Evolutionary conservation across 73 alveolate genomes (phyloP), one percentile per base, ranked within the genome.

Genomic region (Diophrys appendiculata): DNA sequence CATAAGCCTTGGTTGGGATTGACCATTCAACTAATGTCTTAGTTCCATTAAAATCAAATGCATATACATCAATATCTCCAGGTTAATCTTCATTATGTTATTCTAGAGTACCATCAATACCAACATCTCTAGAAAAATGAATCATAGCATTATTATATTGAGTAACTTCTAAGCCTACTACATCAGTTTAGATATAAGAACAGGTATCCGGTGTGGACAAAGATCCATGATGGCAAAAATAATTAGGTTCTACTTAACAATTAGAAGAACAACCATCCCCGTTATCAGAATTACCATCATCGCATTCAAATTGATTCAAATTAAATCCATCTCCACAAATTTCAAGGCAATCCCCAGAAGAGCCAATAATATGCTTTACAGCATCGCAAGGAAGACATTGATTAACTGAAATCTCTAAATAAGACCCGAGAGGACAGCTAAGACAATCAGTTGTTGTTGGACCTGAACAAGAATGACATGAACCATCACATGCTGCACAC

Each of bases 211-310:
- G 60, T 43, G n/a, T 18, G 18, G 60, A 43, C 18, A 43, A 11
- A 11, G 60, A 43, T 1, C 71, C 67, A 5, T 23, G 35, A 52
- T 32, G 28, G 29, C 60, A 43, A 1, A 31, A n/a, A 30, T 70
- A 70, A 8, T 65, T 65, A 1, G 1, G 25, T 70, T 70, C 78
- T 28, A 70, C 33, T 29, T 3, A 3, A 26, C 78, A 70, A 1
- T 35, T 22, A 26, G 27, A 30, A 3, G 65, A 22, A 22, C 78
- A 70, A n/a, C 78, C 78, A 26, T 70, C 78, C 33, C 78, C 78
- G 65, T 70, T 33, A 1, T 22, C 27, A 26, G 35, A 1, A 26
- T 70, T 33, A 34, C 67, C 78, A 26, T 70, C 78, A 26, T 70
- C 78, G 33, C 78, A 70, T 70, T 29, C 52, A 43, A 43, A 43